Evolutionary conservation across 169 alveolate genomes (phyloP), one percentile per base, ranked within the genome.

Genomic region (Eimeria maxima): DNA sequence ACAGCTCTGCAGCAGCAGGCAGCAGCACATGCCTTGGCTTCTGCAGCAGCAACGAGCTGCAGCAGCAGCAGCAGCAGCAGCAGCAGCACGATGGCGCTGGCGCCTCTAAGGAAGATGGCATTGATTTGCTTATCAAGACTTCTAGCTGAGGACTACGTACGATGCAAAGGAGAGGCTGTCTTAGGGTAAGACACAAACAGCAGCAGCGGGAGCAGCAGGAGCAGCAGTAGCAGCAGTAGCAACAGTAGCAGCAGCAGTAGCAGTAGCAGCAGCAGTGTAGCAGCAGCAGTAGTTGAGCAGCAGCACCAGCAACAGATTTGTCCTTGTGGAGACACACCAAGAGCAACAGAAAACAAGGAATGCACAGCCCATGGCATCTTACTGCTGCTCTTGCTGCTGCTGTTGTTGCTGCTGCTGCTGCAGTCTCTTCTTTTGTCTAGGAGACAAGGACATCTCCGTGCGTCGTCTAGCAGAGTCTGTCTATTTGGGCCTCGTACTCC

Each of bases 61-160:
- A 57, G 67, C 67, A 57, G 67, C 67, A 57, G 67, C 67, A 57
- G 24, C 67, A 22, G 92, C 73, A 50, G 76, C 53, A 83, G 57
- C 53, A 87, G 60, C 44, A 55, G 60, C 44, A 55, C 16, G 55
- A 42, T 6, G 6, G 78, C 53, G 33, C 60, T 84, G 57, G 93
- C 57, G 29, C 93, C 93, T 0, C 80, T 84, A 33, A 57, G 93
- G 93, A 84, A 84, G 50, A 57, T 84, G 78, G 93, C 93, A 38
- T 57, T 84, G 76, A 44, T 63, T 20, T 84, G 93, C 38, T 63
- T 84, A 55, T 53, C 93, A n/a, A 27, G 78, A 13, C 93, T 84
- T 24, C 57, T 84, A 29, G 22, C 93, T 18, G 93, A 84, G 57
- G 93, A 84, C 14, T 84, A 55, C 78, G 80, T 84, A 27, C 44